Conservation (phyloP, 805 yeast genomes). For the Pichia nakasei region DNA sequence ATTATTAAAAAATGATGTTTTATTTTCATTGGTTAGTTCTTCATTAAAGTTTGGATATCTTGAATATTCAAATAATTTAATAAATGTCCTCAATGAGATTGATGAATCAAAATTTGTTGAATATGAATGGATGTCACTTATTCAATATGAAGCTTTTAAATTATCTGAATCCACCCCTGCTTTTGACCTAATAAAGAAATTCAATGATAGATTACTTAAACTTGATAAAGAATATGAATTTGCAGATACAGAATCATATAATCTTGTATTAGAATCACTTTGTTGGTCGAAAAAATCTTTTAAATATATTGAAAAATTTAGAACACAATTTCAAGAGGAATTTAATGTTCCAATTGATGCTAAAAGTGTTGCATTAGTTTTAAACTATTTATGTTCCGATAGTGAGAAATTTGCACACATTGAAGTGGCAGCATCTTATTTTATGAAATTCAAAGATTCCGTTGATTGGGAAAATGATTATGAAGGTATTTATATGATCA, state of each 20-base stretch:
- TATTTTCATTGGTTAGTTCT: constrained; percentile 20
- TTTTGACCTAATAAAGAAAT: constrained; percentile 24
- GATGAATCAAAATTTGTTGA: constrained; percentile 11
- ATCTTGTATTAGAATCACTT: constrained; percentile 18
- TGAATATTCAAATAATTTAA: constrained; percentile 13
- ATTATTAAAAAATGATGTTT: constrained; percentile 18
- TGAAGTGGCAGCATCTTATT: constrained; percentile 5
- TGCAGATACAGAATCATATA: constrained; percentile 19
- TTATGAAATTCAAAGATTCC: constrained; percentile 22
- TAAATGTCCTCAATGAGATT: constrained; percentile 9
- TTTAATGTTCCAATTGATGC: constrained; percentile 29
- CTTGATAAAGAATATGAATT: constrained; percentile 14
- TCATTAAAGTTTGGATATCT: constrained; percentile 17
- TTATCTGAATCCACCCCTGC: constrained; percentile 7
- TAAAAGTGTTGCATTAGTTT: constrained; percentile 27
- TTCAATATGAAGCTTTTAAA: constrained; percentile 17
- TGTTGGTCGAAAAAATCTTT: constrained; percentile 23
- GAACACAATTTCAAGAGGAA: constrained; percentile 24
- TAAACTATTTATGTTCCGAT: constrained; percentile 19
- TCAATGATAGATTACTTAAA: constrained; percentile 11
- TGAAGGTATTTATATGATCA: constrained; percentile 21
- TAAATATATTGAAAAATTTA: constrained; percentile 18
- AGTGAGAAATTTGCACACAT: no score
- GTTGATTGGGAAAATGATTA: constrained; percentile 35
- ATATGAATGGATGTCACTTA: constrained; percentile 21